Conservation (phyloP, 176 grass and related monocot species). For the Bromus sterilis region DNA sequence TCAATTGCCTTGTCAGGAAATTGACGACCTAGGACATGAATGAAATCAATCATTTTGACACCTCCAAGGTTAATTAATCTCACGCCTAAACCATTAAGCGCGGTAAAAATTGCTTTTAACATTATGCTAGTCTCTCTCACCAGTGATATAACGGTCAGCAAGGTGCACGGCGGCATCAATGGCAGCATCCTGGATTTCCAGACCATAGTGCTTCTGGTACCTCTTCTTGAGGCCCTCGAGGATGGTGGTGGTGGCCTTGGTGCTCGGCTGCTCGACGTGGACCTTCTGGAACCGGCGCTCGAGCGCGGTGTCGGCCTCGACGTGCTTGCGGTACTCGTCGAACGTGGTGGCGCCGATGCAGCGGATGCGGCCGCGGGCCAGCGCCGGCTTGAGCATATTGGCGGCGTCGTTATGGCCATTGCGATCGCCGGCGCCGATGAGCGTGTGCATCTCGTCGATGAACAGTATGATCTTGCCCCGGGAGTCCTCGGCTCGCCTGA, state of each 20-base stretch:
- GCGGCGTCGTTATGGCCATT: background rate
- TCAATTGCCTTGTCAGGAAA: conserved; percentile 96
- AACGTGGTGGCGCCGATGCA: background rate
- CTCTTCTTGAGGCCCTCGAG: background rate
- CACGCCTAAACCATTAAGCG: background rate
- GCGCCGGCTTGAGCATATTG: background rate
- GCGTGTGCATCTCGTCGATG: background rate
- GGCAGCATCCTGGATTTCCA: background rate
- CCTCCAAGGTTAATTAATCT: background rate
- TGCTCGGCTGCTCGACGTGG: background rate
- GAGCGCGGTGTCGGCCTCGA: background rate
- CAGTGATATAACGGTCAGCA: conserved; percentile 4
- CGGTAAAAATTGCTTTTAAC: background rate
- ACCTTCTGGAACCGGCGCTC: background rate
- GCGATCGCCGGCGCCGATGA: background rate
- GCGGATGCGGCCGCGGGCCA: background rate
- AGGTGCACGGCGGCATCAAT: background rate
- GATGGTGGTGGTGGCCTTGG: background rate
- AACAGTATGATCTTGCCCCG: background rate
- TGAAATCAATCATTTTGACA: background rate
- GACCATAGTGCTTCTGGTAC: background rate
- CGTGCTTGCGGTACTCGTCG: background rate
- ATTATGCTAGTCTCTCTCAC: background rate
- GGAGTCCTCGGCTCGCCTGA: background rate
- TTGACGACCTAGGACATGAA: background rate